Evolutionary conservation across 768 basidiomycete genomes (phyloP), one percentile per base, ranked within the genome.

Genomic region (Suillus hirtellus): DNA sequence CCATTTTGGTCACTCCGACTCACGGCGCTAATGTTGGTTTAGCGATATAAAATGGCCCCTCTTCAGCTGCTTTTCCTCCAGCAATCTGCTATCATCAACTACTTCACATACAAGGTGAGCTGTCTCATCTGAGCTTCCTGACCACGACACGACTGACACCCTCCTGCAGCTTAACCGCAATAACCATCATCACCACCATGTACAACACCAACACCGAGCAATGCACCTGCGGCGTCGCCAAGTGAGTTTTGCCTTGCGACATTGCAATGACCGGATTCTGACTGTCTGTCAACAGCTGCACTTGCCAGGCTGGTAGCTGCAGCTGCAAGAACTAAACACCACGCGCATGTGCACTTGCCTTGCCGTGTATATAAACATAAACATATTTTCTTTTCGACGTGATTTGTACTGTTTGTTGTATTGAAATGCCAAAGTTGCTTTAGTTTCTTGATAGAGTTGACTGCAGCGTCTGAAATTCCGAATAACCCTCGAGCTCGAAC

Each of bases 301-400:
- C 4, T 40, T 64, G 63, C 63, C 31, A 17, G 19, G 27, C 27
- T 24, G 63, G 63, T 6, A 43, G 37, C 59, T 64, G 63, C 59
- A 27, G 2, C 60, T 64, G 63, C 63, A 35, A 50, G 49, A 50
- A 34, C 12, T 54, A 35, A 35, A 14, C 12, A 34, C 5, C 31
- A 35, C 34, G 53, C 19, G 19, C 54, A 37, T 38, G 12, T 21
- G n/a, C 54, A 37, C 15, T 14, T 17, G 49, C 49, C 49, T 50
- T 50, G 49, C 27, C 27, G 49, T 21, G 35, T 55, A 37, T 54
- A 24, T 47, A 47, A 47, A 3, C 21, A 47, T 14, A 38, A 37
- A 2, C 15, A 42, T 8, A 37, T 55, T 37, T 55, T 14, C 9
- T 8, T 15, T 24, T 17, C 15, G 21, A 53, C 10, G 21, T 55